Percentiles rank a stretch among this genome's conserved stretches.
phyloP scores from a whole-genome alignment of 2,329 filamentous ascomycete genomes.

The Fusarium coffeatum region DNA sequence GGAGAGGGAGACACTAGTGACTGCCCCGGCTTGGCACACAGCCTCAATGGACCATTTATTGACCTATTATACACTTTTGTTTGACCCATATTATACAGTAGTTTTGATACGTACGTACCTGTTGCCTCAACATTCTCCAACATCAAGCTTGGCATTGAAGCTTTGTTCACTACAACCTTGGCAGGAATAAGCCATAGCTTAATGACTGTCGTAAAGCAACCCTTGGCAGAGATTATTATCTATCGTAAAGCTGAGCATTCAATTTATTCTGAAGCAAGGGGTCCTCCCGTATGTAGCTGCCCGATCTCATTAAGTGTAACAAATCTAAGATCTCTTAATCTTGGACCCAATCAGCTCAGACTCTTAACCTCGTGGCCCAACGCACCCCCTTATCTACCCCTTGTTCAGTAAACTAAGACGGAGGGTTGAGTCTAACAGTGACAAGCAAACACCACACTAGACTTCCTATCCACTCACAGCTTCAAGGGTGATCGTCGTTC shows the following conservation, averaged over 20 bases:
- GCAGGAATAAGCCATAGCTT: background rate
- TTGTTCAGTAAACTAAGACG: background rate
- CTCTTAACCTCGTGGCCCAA: slow-evolving; percentile 36
- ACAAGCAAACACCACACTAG: slow-evolving; percentile 2
- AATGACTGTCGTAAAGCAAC: slow-evolving; percentile 5
- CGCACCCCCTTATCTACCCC: slow-evolving; percentile 3
- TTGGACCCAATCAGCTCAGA: slow-evolving; percentile 24
- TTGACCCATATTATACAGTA: background rate
- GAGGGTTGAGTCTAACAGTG: slow-evolving; percentile 3
- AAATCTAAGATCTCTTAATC: slow-evolving; percentile 29
- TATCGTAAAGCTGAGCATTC: background rate
- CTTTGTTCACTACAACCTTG: background rate
- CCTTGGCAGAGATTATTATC: background rate
- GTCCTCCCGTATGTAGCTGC: slow-evolving; percentile 34
- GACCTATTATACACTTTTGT: too few relatives aligned
- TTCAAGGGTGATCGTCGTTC: slow-evolving; percentile 43
- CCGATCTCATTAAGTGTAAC: slow-evolving; percentile 42
- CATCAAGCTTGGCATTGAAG: too few relatives aligned
- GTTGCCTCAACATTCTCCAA: background rate
- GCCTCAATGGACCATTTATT: slow-evolving; percentile 12
- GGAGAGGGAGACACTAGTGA: background rate
- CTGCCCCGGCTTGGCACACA: slow-evolving; percentile 39
- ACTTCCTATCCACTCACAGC: slow-evolving; percentile 7
- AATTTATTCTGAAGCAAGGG: slow-evolving; percentile 5
- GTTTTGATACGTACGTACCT: background rate